These are phyloP conservation scores for Symbiodinium pilosum DNA, from an alignment of 73 alveolate species.

Conservation along the genomic window DNA sequence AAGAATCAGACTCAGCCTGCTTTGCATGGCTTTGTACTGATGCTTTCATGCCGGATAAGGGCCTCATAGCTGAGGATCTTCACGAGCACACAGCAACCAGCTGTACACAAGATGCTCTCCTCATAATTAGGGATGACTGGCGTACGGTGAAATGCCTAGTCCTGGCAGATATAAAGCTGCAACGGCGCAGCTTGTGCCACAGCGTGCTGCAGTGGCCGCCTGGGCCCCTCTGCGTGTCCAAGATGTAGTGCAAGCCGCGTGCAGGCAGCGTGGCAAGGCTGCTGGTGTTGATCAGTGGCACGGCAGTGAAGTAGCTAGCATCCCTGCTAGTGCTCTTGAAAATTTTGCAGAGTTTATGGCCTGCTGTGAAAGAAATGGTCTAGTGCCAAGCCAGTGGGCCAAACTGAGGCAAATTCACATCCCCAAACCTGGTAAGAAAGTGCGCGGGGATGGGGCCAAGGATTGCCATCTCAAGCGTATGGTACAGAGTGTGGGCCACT, in stretches of 20 bases:
- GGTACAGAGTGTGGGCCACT: too few species aligned
- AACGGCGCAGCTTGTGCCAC: background rate
- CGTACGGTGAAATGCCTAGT: background rate
- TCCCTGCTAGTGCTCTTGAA: too few species aligned
- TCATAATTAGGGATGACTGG: background rate
- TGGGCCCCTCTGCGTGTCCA: too few species aligned
- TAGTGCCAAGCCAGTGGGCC: background rate
- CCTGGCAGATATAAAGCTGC: background rate
- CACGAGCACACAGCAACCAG: background rate
- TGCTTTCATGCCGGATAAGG: too few species aligned
- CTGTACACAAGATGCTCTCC: background rate
- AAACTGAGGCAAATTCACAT: background rate
- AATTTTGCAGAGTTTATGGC: background rate
- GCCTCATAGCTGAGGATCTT: background rate
- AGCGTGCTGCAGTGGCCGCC: too few species aligned
- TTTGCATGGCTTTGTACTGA: too few species aligned
- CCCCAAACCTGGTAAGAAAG: background rate
- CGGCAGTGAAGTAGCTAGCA: background rate
- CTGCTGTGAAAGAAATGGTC: background rate
- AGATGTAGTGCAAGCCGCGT: too few species aligned
- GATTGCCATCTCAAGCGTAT: background rate
- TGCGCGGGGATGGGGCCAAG: background rate
- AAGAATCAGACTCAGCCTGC: too few species aligned
- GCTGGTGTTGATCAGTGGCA: conserved; percentile 4
- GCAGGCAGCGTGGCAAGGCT: background rate